Evolutionary conservation across 2,329 filamentous ascomycete species (phyloP), one percentile per base, ranked within the genome.

Genomic region (Trichophaea hybrida): DNA sequence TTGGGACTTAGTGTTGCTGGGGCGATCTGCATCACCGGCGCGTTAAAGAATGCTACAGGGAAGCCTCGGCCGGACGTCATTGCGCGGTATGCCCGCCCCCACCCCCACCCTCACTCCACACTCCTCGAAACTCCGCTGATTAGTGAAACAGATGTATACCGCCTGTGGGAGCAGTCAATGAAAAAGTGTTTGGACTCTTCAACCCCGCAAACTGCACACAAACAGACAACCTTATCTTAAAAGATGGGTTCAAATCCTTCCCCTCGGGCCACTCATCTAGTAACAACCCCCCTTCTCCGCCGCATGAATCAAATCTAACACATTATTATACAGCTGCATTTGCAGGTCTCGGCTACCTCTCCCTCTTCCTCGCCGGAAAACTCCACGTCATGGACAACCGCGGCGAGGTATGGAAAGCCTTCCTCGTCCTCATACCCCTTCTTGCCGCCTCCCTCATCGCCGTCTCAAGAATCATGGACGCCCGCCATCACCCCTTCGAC

Each of bases 1-100:
- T 69, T 82, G 59, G 68, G 78, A 13, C 69, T 81, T 44, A 75
- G 77, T 35, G 76, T 79, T 59, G 76, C 73, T 12, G 70, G 76
- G n/a, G 75, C 77, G 0, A 81, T 81, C 67, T 75, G 79, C 24
- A 78, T 81, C 53, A 81, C 79, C 4, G 76, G 77, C 40, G 75
- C 75, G 3, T 67, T 82, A 66, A 82, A 82, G 69, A 81, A 78
- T 66, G 76, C 78, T 2, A 78, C 78, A 62, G 79, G 79, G 40
- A 81, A 80, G 67, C 79, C 79, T 4, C 71, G 79, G 49, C 79
- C 79, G 1, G 79, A 82, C 72, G 66, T 82, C n/a, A 79, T 82
- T 60, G 74, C 73, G 68, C 60, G 63, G 63, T 64, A 52, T 54
- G 55, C 17, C 8, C 35, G 10, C 15, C 35, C 13, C 24, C 24